These are phyloP conservation scores for Penicillium taxi DNA, from an alignment of 495 filamentous ascomycete genomes.

Conservation along the genomic window DNA sequence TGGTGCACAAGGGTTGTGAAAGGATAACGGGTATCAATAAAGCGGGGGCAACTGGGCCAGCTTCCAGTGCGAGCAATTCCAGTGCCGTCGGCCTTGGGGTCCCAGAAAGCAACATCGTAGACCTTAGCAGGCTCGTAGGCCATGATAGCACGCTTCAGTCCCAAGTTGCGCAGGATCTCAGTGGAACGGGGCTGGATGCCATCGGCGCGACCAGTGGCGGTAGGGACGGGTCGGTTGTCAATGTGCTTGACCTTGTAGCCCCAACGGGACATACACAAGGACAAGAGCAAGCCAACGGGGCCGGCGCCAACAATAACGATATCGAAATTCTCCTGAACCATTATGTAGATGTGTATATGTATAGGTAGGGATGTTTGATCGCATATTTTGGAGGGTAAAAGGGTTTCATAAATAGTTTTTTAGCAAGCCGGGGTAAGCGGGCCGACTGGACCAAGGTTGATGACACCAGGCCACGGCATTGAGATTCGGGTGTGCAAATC, in stretches of 20 bases:
- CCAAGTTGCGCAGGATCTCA: slow-evolving; percentile 60
- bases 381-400: no score
- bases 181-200: slow-evolving; percentile 67
- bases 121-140: slow-evolving; percentile 56
- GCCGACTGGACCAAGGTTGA: slow-evolving; percentile 10
- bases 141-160: slow-evolving; percentile 56
- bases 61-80: slow-evolving; percentile 55
- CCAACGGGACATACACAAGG: slow-evolving; percentile 68
- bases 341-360: slow-evolving; percentile 14
- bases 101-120: slow-evolving; percentile 62
- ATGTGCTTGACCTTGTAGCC: slow-evolving; percentile 63
- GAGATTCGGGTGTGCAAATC: slow-evolving; percentile 30
- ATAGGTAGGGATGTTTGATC: background rate
- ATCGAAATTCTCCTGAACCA: slow-evolving; percentile 51
- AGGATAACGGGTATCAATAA: slow-evolving; percentile 58
- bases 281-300: slow-evolving; percentile 79
- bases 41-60: slow-evolving; percentile 56
- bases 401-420: slow-evolving; percentile 28
- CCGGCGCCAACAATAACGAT: slow-evolving; percentile 84
- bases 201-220: slow-evolving; percentile 64
- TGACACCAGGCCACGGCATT: slow-evolving; percentile 37
- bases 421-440: slow-evolving; percentile 19
- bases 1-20: slow-evolving; percentile 60
- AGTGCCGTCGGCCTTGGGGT: slow-evolving; percentile 41
- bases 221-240: slow-evolving; percentile 56